Evolutionary conservation across 768 basidiomycete genomes (phyloP).

Genomic region (Phaffia tasmanica): DNA sequence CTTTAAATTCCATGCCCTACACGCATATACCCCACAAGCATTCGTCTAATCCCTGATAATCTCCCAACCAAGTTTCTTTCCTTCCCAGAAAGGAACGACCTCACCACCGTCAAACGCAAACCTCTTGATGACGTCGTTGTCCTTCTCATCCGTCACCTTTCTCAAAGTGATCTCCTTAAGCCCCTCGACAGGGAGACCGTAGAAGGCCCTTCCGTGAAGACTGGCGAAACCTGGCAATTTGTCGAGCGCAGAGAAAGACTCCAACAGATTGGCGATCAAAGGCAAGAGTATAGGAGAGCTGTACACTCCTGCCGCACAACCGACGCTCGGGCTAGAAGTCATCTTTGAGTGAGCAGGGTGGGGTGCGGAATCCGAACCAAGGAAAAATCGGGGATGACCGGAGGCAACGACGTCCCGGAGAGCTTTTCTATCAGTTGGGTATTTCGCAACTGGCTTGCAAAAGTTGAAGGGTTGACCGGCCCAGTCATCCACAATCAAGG

Average conservation of each 20-base stretch:
- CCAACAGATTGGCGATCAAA: constrained; percentile 62
- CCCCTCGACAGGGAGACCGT: constrained; percentile 40
- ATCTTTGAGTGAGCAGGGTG: constrained; percentile 57
- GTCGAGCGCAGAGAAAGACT: constrained; percentile 63
- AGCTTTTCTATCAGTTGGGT: constrained; percentile 77
- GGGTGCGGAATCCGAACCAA: constrained; percentile 93
- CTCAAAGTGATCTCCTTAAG: constrained; percentile 33
- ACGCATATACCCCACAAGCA: neutral
- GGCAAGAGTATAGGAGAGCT: constrained; percentile 87
- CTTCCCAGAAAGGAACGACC: constrained; percentile 78
- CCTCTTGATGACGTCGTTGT: constrained; percentile 23
- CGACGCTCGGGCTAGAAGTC: constrained; percentile 53
- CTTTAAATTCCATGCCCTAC: too few relatives aligned
- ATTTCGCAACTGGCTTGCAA: constrained; percentile 97
- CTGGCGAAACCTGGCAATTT: constrained; percentile 71
- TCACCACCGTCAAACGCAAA: constrained; percentile 31
- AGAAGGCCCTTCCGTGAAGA: constrained; percentile 67
- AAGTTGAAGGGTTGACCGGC: constrained; percentile 90
- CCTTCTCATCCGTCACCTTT: constrained; percentile 26
- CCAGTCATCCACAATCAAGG: constrained; percentile 89
- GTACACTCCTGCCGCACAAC: constrained; percentile 92
- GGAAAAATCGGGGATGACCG: constrained; percentile 92
- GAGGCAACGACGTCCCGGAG: constrained; percentile 62
- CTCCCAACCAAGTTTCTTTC: constrained; percentile 64
- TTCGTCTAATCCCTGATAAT: constrained; percentile 4